phyloP scores from a whole-genome alignment of 495 filamentous ascomycete genomes.

The Staphylotrichum longicolle region DNA sequence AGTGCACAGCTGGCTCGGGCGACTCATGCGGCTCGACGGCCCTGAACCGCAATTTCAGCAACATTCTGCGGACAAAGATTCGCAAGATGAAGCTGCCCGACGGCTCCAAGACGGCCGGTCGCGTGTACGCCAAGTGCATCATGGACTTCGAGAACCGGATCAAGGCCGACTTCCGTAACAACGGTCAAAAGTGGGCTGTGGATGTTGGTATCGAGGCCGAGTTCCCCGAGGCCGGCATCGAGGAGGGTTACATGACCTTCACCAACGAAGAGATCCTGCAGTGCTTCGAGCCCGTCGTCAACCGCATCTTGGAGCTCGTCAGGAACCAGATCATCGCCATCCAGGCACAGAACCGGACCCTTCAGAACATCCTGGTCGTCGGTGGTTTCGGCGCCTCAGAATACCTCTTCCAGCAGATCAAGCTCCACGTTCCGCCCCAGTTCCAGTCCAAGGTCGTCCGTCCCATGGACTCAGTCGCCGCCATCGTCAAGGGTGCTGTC shows the following conservation, averaged over 20 bases:
- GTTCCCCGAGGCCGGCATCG: constrained; percentile 72
- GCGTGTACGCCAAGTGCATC: constrained; percentile 76
- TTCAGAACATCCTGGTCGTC: constrained; percentile 73
- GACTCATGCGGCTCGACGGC: constrained; percentile 74
- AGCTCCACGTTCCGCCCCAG: constrained; percentile 76
- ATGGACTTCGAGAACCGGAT: constrained; percentile 80
- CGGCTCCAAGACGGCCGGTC: constrained; percentile 69
- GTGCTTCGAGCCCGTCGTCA: constrained; percentile 74
- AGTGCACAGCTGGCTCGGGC: constrained; percentile 72
- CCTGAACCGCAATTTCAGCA: constrained; percentile 72
- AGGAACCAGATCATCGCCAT: constrained; percentile 77
- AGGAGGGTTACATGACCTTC: constrained; percentile 80
- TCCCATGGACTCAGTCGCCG: constrained; percentile 74
- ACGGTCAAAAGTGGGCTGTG: constrained; percentile 74
- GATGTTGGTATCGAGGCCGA: constrained; percentile 76
- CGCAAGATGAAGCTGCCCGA: constrained; percentile 76
- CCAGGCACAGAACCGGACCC: constrained; percentile 67
- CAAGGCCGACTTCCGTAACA: constrained; percentile 79
- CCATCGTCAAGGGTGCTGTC: constrained; percentile 74
- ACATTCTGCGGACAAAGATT: constrained; percentile 72
- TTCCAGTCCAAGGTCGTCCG: constrained; percentile 76
- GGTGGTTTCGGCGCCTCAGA: constrained; percentile 74
- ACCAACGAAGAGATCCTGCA: constrained; percentile 77
- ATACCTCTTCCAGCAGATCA: constrained; percentile 79
- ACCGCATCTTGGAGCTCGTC: constrained; percentile 70